Evolutionary conservation across 2,329 filamentous ascomycete species (phyloP).

Genomic region (Cordyceps militaris): DNA sequence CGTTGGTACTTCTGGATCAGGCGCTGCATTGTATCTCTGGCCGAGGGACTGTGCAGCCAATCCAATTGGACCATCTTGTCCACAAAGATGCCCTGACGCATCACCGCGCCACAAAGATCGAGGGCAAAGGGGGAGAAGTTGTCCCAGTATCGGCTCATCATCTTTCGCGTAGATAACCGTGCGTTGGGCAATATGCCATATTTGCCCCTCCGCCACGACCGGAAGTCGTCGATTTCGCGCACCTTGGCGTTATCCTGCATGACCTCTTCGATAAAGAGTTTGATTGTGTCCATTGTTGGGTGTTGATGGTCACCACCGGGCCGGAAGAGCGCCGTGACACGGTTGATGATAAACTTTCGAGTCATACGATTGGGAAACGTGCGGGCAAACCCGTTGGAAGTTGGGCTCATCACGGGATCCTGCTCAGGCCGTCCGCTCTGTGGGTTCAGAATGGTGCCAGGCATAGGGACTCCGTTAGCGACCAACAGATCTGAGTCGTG

Average conservation of each 20-base stretch:
- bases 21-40: slow-evolving; percentile 55
- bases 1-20: slow-evolving; percentile 58
- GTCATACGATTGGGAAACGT: slow-evolving; percentile 55
- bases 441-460: slow-evolving; percentile 57
- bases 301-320: slow-evolving; percentile 19
- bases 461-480: slow-evolving; percentile 46
- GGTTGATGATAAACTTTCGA: slow-evolving; percentile 34
- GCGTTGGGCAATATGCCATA: slow-evolving; percentile 21
- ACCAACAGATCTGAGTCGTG: slow-evolving; percentile 46
- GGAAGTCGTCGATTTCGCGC: slow-evolving; percentile 31
- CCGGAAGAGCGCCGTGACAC: slow-evolving; percentile 35
- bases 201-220: slow-evolving; percentile 6
- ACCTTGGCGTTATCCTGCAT: slow-evolving; percentile 33
- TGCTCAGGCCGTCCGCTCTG: slow-evolving; percentile 42
- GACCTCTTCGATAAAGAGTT: slow-evolving; percentile 40
- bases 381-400: slow-evolving; percentile 22
- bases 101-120: slow-evolving; percentile 57
- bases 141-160: slow-evolving; percentile 66
- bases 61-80: slow-evolving; percentile 71
- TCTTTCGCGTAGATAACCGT: slow-evolving; percentile 48
- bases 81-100: slow-evolving; percentile 58
- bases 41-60: slow-evolving; percentile 68
- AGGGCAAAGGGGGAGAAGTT: slow-evolving; percentile 59
- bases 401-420: slow-evolving; percentile 11
- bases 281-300: slow-evolving; percentile 44